Percentiles rank a stretch among this genome's conserved stretches.
Evolutionary conservation across 192 early-diverging fungal genomes (phyloP).

Genomic region (Phycomyces blakesleeanus): DNA sequence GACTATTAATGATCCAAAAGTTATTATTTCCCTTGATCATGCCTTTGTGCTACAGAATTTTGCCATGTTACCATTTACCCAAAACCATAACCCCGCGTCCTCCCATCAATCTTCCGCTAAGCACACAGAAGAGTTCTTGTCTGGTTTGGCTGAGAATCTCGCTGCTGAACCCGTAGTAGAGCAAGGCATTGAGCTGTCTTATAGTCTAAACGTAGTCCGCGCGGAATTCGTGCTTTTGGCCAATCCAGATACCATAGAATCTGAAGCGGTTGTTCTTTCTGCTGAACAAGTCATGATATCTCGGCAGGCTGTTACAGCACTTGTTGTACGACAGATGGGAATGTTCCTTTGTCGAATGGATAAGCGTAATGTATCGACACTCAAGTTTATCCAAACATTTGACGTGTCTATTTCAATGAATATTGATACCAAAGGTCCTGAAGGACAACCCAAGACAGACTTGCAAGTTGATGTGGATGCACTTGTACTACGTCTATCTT

Average conservation of each 20-base stretch:
- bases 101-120: neutral
- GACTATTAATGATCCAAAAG: conserved; percentile 76
- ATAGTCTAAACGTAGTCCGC: conserved; percentile 72
- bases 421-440: conserved; percentile 19
- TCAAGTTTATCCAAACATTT: conserved; percentile 90
- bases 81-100: neutral
- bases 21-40: conserved; percentile 87
- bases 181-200: conserved; percentile 48
- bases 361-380: conserved; percentile 67
- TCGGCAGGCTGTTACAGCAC: conserved; percentile 71
- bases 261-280: conserved; percentile 88
- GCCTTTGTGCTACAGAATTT: conserved; percentile 74
- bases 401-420: conserved; percentile 78
- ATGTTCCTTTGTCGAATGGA: conserved; percentile 92
- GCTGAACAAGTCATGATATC: conserved; percentile 76
- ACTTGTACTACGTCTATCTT: conserved; percentile 79
- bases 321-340: conserved; percentile 77
- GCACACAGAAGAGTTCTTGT: neutral
- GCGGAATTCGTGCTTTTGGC: conserved; percentile 86
- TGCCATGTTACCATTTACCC: conserved; percentile 62
- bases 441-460: conserved; percentile 12
- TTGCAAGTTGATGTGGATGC: conserved; percentile 65
- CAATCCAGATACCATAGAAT: conserved; percentile 58
- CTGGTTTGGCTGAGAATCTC: too few relatives aligned
- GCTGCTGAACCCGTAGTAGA: neutral